Conservation (phyloP, 768 basidiomycete species). For the Rhizopogon vesiculosus region DNA sequence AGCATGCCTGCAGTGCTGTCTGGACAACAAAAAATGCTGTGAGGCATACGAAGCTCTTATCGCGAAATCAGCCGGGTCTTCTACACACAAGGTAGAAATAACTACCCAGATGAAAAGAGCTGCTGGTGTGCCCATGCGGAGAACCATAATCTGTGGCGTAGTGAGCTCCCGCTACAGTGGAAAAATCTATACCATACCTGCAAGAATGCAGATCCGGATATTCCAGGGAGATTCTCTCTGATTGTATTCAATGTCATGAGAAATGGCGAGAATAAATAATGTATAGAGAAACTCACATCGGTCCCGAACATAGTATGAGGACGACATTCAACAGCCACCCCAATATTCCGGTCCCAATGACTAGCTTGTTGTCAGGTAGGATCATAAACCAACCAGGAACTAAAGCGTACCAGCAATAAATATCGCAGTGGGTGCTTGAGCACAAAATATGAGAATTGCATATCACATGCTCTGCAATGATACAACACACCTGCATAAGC, state of each 20-base stretch:
- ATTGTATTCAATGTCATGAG: neutral
- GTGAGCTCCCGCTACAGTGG: neutral
- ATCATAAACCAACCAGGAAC: neutral
- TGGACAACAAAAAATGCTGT: slow-evolving; percentile 87
- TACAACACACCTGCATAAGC: slow-evolving; percentile 60
- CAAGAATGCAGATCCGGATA: slow-evolving; percentile 70
- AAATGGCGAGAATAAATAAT: neutral
- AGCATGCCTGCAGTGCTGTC: slow-evolving; percentile 77
- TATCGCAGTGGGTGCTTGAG: slow-evolving; percentile 50
- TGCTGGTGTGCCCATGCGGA: slow-evolving; percentile 73
- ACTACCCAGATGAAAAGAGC: slow-evolving; percentile 75
- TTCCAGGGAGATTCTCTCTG: slow-evolving; percentile 62
- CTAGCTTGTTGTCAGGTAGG: slow-evolving; percentile 25
- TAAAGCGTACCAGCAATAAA: slow-evolving; percentile 44
- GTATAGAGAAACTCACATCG: slow-evolving; percentile 42
- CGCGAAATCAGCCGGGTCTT: neutral
- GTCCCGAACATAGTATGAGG: slow-evolving; percentile 78
- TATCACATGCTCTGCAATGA: slow-evolving; percentile 17
- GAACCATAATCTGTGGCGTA: slow-evolving; percentile 56
- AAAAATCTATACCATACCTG: slow-evolving; percentile 33
- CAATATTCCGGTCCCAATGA: slow-evolving; percentile 70
- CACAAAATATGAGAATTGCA: neutral
- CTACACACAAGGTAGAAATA: neutral
- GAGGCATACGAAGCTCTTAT: slow-evolving; percentile 66
- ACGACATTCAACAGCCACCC: slow-evolving; percentile 90